Evolutionary conservation across 768 basidiomycete genomes (phyloP).

Genomic region (Lactarius vividus): DNA sequence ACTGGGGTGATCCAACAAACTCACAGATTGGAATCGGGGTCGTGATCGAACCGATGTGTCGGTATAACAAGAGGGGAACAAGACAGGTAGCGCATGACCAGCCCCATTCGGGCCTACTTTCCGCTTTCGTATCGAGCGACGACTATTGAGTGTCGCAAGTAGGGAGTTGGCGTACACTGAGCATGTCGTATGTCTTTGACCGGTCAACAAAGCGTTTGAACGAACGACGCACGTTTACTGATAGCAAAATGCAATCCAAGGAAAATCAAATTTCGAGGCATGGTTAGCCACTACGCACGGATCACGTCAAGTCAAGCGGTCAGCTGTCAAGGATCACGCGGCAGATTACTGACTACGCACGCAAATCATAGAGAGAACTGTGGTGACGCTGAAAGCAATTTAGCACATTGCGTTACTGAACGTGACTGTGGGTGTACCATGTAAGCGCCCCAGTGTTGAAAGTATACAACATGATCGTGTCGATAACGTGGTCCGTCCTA

Average conservation of each 20-base stretch:
- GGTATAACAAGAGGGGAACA: conserved; percentile 1
- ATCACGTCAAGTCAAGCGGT: not conserved
- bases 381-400: conserved; percentile 7
- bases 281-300: conserved; percentile 13
- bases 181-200: not conserved
- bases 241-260: conserved; percentile 24
- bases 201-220: not conserved
- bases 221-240: conserved; percentile 18
- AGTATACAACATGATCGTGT: conserved; percentile 21
- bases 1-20: not conserved
- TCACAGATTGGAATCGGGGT: not conserved
- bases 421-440: not conserved
- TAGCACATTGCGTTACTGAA: not conserved
- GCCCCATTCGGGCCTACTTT: not conserved
- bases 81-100: not conserved
- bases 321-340: not conserved
- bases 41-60: not conserved
- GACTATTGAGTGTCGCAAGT: conserved; percentile 15
- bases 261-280: conserved; percentile 22
- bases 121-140: conserved; percentile 13
- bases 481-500: conserved; percentile 23
- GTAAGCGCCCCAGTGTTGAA: conserved; percentile 24
- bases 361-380: conserved; percentile 10
- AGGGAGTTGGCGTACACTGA: conserved; percentile 22
- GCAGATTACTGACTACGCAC: not conserved